Evolutionary conservation across 371 early-diverging fungal genomes (phyloP), one percentile per base, ranked within the genome.

Genomic region (Mortierella sp.): DNA sequence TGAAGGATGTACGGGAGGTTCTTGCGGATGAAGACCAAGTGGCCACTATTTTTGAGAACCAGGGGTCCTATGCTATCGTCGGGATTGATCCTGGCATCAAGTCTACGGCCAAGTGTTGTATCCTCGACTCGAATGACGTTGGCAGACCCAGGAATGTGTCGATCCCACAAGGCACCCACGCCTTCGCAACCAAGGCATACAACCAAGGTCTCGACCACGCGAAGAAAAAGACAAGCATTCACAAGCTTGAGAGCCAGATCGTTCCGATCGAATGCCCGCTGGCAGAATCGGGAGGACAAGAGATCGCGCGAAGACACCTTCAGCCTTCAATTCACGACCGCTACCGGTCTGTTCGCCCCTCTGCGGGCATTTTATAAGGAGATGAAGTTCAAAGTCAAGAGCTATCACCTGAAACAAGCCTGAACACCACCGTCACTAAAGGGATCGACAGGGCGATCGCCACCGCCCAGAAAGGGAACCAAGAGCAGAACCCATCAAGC

Each of bases 51-150:
- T 42, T 54, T 18, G n/a, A 19, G 8, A 18, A 14, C 7, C 41
- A 54, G 26, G 16, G 16, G 0, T 54, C 55, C 8, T 18, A 30
- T 16, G 23, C 21, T 3, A 21, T 54, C 3, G 55, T 54, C 5
- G 43, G 55, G 1, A 54, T 54, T 5, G 55, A 54, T 24, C 43
- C 55, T 6, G 55, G 43, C 5, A 42, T 54, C 19, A 30, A 42
- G 38, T 24, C 21, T 23, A 54, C 55, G 1, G 55, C 55, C 1
- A 54, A 42, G 2, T 4, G 26, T 1, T 34, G 18, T 14, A 43
- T 54, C 43, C 2, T 54, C 7, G n/a, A 21, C 16, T 54, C 55
- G 2, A 9, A 42, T 13, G 18, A 54, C 9, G 19, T 7, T 13
- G 38, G n/a, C 24, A 18, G 16, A 0, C 31, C 38, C 1, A 1